Evolutionary conservation across 176 grass and related monocot genomes (phyloP).

Genomic region (Neostapfia colusana): DNA sequence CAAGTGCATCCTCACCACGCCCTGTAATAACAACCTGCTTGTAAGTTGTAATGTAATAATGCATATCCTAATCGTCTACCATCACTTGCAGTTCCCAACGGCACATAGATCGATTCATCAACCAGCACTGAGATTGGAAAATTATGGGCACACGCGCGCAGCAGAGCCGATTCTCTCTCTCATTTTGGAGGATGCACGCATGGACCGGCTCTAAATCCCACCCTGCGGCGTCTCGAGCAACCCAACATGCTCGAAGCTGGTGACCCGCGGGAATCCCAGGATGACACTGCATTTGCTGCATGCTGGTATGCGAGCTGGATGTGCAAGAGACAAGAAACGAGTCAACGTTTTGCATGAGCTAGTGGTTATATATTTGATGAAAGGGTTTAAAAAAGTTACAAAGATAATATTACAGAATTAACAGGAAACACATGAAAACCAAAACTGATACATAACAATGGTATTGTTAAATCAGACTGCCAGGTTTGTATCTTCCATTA

Average conservation of each 20-base stretch:
- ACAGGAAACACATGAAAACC: no score
- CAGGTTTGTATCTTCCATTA: conserved; percentile 6
- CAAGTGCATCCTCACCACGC: no score
- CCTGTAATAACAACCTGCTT: no score
- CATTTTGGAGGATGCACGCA: background rate
- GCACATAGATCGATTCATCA: no score
- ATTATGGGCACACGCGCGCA: background rate
- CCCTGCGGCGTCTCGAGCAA: conserved; percentile 23
- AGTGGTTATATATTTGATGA: background rate
- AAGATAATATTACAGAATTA: no score
- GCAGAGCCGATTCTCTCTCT: background rate
- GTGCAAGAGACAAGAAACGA: conserved; percentile 24
- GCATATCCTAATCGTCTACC: no score
- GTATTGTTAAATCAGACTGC: background rate
- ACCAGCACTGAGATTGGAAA: no score
- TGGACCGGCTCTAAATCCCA: conserved; percentile 43
- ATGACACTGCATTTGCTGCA: background rate
- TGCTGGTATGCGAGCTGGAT: background rate
- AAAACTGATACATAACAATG: no score
- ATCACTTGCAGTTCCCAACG: no score
- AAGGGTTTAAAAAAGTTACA: no score
- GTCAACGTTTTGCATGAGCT: conserved; percentile 30
- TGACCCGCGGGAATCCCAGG: conserved; percentile 39
- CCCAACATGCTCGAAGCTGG: conserved; percentile 34
- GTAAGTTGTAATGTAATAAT: no score